Conservation (phyloP, 2,329 filamentous ascomycete genomes). For the Helotiales sp. region DNA sequence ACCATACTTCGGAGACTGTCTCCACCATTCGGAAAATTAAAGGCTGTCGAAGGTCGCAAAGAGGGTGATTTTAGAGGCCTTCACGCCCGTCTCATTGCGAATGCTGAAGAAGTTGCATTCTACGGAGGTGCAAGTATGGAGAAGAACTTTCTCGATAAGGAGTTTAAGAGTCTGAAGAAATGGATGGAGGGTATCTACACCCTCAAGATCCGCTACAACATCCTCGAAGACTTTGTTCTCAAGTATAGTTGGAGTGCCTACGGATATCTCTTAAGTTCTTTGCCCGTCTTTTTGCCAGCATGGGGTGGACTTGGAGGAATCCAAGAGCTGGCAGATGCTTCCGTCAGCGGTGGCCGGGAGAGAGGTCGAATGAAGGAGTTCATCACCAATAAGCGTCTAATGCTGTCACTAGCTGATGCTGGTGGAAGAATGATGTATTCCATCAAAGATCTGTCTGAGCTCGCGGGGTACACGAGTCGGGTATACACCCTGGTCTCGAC, state of each 20-base stretch:
- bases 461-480: conserved; percentile 93
- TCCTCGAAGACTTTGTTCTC: conserved; percentile 95
- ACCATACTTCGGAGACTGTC: conserved; percentile 87
- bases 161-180: conserved; percentile 88
- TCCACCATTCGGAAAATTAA: conserved; percentile 94
- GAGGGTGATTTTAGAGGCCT: conserved; percentile 94
- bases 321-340: conserved; percentile 64
- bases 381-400: conserved; percentile 97
- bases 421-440: conserved; percentile 99
- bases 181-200: conserved; percentile 99
- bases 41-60: conserved; percentile 91
- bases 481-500: conserved; percentile 96
- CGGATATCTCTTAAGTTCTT: conserved; percentile 88
- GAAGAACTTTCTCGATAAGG: conserved; percentile 86
- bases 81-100: conserved; percentile 90
- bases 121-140: conserved; percentile 96
- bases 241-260: conserved; percentile 99
- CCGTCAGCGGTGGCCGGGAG: conserved; percentile 65
- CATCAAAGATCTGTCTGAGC: conserved; percentile 95
- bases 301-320: conserved; percentile 86
- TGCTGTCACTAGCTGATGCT: conserved; percentile 95
- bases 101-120: conserved; percentile 97
- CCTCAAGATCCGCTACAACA: conserved; percentile 97
- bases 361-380: conserved; percentile 95
- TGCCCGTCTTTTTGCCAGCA: conserved; percentile 91